Percentiles rank a stretch among this genome's conserved stretches.
phyloP scores from a whole-genome alignment of 177 flowering plant genomes.

The Vitis hybrid region DNA sequence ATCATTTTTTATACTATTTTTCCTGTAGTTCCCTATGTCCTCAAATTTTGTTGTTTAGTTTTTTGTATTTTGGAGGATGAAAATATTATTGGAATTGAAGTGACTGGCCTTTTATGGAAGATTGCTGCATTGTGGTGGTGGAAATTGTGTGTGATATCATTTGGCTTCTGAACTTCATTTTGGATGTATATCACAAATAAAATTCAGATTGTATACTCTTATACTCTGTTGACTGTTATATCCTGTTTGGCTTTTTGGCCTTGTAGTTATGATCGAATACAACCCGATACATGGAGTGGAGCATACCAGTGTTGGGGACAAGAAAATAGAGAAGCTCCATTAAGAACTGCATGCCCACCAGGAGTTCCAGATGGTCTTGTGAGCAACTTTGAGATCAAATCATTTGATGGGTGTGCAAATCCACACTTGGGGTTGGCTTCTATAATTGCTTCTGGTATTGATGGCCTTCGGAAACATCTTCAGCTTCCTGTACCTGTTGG shows the following conservation, averaged over 20 bases:
- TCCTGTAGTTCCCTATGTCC: not conserved
- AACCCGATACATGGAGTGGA: conserved; percentile 98
- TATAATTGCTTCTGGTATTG: conserved; percentile 86
- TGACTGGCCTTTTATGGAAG: not conserved
- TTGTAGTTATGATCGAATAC: conserved; percentile 88
- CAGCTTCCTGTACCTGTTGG: conserved; percentile 80
- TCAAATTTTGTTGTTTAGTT: not conserved
- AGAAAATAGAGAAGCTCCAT: conserved; percentile 90
- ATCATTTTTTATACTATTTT: not conserved
- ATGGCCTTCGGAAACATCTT: conserved; percentile 81
- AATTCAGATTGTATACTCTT: not conserved
- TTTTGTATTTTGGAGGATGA: not conserved
- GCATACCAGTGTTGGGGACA: conserved; percentile 96
- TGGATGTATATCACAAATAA: not conserved
- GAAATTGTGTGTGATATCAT: too few relatives aligned
- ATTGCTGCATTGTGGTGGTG: not conserved
- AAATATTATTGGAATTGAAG: not conserved
- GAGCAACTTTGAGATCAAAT: conserved; percentile 94
- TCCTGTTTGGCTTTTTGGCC: not conserved
- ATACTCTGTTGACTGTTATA: not conserved
- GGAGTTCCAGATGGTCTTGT: conserved; percentile 74
- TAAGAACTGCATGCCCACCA: conserved; percentile 93
- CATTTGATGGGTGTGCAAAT: conserved; percentile 96
- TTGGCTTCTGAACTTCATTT: too few relatives aligned
- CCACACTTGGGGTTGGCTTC: conserved; percentile 93